Conservation (phyloP, 2,329 filamentous ascomycete species). For the Aspergillus brunneoviolaceus region DNA sequence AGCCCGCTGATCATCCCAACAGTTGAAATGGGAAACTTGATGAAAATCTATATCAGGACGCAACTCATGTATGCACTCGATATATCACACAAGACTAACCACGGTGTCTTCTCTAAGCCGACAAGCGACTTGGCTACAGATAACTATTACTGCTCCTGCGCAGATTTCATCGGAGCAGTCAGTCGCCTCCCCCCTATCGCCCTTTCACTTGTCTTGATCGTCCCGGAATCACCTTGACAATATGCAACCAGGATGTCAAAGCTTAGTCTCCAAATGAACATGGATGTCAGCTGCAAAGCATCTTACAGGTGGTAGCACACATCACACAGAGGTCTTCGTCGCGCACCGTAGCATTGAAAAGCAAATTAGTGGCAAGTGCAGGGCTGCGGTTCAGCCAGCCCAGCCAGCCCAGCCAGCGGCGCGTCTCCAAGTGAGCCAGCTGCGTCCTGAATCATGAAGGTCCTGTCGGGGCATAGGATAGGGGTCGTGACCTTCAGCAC, state of each 20-base stretch:
- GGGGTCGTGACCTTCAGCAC: background rate
- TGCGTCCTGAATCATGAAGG: background rate
- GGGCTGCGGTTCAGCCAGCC: background rate
- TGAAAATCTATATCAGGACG: background rate
- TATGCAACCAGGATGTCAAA: background rate
- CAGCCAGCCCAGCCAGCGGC: background rate
- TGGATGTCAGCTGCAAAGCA: background rate
- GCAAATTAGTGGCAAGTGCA: background rate
- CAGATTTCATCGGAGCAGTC: background rate
- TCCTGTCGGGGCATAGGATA: background rate
- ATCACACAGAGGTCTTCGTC: background rate
- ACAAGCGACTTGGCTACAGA: background rate
- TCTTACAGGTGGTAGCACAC: conserved; percentile 1
- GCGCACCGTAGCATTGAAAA: background rate
- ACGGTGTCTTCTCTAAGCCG: background rate
- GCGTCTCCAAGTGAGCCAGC: background rate
- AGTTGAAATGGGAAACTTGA: background rate
- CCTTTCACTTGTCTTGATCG: background rate
- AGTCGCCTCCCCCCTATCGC: background rate
- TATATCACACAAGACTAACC: background rate
- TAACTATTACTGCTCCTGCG: background rate
- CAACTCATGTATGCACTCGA: background rate
- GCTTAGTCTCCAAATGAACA: background rate
- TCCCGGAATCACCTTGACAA: conserved; percentile 1
- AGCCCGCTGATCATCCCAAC: background rate